A percentile compares a stretch with the other conserved stretches of the same genome.
Evolutionary conservation across 1,284 basidiomycete genomes (phyloP).

Genomic region (Fomitiporia mediterranea): DNA sequence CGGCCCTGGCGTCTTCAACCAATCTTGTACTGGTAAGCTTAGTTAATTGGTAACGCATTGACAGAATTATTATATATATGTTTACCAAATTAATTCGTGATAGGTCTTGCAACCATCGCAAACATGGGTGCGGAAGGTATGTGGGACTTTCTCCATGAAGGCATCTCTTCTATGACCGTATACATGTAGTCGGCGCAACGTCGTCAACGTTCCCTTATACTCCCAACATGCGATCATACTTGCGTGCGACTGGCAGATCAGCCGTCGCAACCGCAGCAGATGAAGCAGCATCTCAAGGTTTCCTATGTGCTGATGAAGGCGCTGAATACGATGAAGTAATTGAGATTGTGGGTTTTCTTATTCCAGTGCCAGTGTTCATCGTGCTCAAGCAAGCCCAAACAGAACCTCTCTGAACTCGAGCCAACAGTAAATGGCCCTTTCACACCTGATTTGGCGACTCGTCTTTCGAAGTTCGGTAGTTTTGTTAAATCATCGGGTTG

Average conservation of each 20-base stretch:
- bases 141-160: background rate
- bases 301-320: slow-evolving; percentile 80
- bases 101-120: slow-evolving; percentile 89
- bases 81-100: too few relatives aligned
- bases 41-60: background rate
- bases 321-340: slow-evolving; percentile 97
- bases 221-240: slow-evolving; percentile 82
- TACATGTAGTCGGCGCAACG: slow-evolving; percentile 78
- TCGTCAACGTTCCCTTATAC: slow-evolving; percentile 98
- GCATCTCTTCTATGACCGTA: background rate
- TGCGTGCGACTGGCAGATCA: slow-evolving; percentile 86
- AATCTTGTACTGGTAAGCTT: slow-evolving; percentile 84
- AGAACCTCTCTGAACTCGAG: slow-evolving; percentile 90
- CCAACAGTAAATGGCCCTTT: slow-evolving; percentile 97
- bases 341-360: slow-evolving; percentile 63
- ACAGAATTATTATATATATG: background rate
- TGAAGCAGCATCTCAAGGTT: slow-evolving; percentile 72
- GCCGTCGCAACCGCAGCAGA: slow-evolving; percentile 88
- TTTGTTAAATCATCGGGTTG: slow-evolving; percentile 84
- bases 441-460: slow-evolving; percentile 95
- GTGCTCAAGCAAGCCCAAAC: background rate
- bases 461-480: slow-evolving; percentile 84
- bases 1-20: slow-evolving; percentile 86
- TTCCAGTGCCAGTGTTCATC: background rate
- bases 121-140: slow-evolving; percentile 93